Evolutionary conservation across 176 grass and related monocot genomes (phyloP), one percentile per base, ranked within the genome.

Genomic region (Triticum urartu): DNA sequence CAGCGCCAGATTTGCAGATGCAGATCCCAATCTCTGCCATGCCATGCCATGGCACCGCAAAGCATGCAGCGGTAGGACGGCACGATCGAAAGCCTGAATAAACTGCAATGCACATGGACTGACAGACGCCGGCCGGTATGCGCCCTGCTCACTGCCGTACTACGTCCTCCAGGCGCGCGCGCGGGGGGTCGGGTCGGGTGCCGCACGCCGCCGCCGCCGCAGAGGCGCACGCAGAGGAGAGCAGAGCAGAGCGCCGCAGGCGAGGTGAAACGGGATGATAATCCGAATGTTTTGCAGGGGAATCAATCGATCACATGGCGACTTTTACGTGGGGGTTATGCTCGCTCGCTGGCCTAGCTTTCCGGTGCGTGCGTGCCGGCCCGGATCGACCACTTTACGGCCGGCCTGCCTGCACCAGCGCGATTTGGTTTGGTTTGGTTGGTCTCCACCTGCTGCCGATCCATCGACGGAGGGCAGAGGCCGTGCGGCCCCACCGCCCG

Each of bases 151-250:
- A 18, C 14, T 80, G 84, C 5, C 9, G 38, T 58, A 35, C 20
- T 48, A 11, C 61, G 74, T 75, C 28, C 87, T 84, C 81, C 81
- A 47, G 64, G 21, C 83, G 39, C 81, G 64, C 83, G 26, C 81
- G 38, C 45, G 11, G 5, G 25, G 11, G 81, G 7, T 64, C 40
- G 40, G 40, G 38, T 33, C 36, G 4, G 36, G 38, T 10, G 59
- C 52, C 2, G 38, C 68, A 64, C 47, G 48, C 18, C 47, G 48
- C 20, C 26, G 79, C 63, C 18, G 39, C 25, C 42, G 61, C 58
- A 26, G 77, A 3, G 15, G 45, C 43, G 35, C 60, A 36, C 45
- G 65, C 30, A 48, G 60, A 10, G 40, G 9, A 11, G 17, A 40
- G 17, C 34, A 48, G 59, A 9, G 39, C 39, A 40, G 17, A 40